A percentile compares a stretch with the other conserved stretches of the same genome.
phyloP scores from a whole-genome alignment of 371 early-diverging fungal species.

The Neoconidiobolus thromboides region DNA sequence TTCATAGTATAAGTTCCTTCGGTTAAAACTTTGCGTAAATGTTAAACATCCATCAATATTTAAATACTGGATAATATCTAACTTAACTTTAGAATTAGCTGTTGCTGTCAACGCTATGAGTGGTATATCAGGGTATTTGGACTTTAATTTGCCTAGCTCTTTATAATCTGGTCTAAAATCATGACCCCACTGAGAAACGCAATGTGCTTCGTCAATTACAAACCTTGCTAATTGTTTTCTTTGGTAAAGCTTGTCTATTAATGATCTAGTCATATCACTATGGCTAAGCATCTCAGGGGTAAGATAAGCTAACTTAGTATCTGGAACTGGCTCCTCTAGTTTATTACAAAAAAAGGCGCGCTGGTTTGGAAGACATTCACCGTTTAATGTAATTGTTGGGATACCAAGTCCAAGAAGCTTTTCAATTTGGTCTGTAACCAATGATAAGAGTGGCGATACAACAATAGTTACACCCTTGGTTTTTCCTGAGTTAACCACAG shows the following conservation, averaged over 20 bases:
- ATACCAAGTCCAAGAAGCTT: constrained; percentile 59
- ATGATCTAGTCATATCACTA: constrained; percentile 35
- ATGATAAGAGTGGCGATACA: constrained; percentile 88
- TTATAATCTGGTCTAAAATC: constrained; percentile 62
- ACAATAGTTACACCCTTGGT: constrained; percentile 85
- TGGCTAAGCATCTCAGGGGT: constrained; percentile 89
- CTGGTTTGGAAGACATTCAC: constrained; percentile 27
- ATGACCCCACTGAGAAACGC: constrained; percentile 96
- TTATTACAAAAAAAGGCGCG: constrained; percentile 36
- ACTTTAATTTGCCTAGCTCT: not conserved
- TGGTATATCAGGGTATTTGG: constrained; percentile 39
- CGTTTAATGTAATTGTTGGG: constrained; percentile 53
- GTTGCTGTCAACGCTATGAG: constrained; percentile 98
- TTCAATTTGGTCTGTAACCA: constrained; percentile 96
- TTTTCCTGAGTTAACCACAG: constrained; percentile 37
- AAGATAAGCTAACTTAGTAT: constrained; percentile 62
- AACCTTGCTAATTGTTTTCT: constrained; percentile 46
- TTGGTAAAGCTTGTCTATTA: constrained; percentile 31
- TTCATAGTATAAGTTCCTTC: constrained; percentile 70
- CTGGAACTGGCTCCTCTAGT: constrained; percentile 15
- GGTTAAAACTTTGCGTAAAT: constrained; percentile 77
- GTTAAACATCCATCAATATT: constrained; percentile 45
- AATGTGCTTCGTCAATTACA: constrained; percentile 98
- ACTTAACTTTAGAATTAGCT: constrained; percentile 80
- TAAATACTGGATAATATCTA: constrained; percentile 46